Base-by-base conservation (phyloP, 106 monocot species). In the Acanthochlamys bracteata region DNA sequence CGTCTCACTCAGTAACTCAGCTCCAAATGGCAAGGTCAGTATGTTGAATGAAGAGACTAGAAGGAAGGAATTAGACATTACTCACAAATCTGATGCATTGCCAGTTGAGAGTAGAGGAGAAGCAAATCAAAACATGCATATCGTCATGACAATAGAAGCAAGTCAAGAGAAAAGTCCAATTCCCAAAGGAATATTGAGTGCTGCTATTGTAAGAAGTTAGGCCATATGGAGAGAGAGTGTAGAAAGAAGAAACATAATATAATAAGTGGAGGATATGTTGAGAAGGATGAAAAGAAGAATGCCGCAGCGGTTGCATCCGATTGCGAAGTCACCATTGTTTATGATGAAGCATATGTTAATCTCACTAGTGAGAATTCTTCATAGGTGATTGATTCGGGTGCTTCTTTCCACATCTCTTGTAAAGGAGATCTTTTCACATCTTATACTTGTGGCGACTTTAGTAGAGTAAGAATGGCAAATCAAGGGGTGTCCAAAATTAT, bases 11-110 rank as follows among this genome's bases (percentile, higher is more conserved):
- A 62, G 19, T 14, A 62, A 62, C 20, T 62, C 40, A 10, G 19
- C 62, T 13, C 40, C 40, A 27, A 20, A 62, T 62, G 62, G 40
- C 3, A 39, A 39, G 16, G 14, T 62, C 10, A 41, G 62, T 19
- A 24, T 62, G 41, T 19, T 62, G 10, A 62, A 62, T 11, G 62
- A 62, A 62, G 62, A 62, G 41, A 62, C 41, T 9, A 62, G 40
- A 42, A 62, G 40, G 8, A 40, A 41, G 27, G 6, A 19, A 62
- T 8, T 8, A 41, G 62, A 40, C 20, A 22, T 22, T 10, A 39
- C 7, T 0, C 8, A 40, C 12, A 3, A n/a, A 40, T 14, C 20
- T 20, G 0, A 41, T 11, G 64, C 24, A 23, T 17, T 65, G 43
- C 24, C 47, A 3, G 23, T n/a, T 23, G 21, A 65, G 25, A 41